A percentile compares a stretch with the other conserved stretches of the same genome.
Evolutionary conservation across 75 land plant species (phyloP).

Genomic region (Adiantum capillusveneris): DNA sequence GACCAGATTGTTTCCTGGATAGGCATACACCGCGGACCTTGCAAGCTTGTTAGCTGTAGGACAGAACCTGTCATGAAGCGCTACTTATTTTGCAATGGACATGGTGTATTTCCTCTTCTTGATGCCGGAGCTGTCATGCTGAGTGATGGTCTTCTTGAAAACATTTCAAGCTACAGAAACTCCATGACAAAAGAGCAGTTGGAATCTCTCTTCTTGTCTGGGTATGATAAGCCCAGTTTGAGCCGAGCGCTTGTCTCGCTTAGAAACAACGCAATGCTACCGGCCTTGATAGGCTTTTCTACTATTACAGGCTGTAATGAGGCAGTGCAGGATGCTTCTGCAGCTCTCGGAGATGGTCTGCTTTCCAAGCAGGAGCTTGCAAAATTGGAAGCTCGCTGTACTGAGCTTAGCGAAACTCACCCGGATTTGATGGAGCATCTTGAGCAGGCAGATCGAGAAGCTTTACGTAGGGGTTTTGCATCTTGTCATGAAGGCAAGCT

Average conservation of each 20-base stretch:
- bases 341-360: neutral
- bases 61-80: neutral
- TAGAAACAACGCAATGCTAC: neutral
- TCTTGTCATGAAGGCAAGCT: slow-evolving; percentile 11
- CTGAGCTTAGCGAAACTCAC: neutral
- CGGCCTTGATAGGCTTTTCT: neutral
- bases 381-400: neutral
- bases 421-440: neutral
- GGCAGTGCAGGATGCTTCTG: neutral
- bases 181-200: slow-evolving; percentile 1
- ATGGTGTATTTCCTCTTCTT: neutral
- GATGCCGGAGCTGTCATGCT: neutral
- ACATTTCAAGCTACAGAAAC: neutral
- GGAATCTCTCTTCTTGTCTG: neutral
- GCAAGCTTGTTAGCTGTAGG: slow-evolving; percentile 9
- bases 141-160: neutral
- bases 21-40: neutral
- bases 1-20: slow-evolving; percentile 9
- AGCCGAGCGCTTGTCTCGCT: neutral
- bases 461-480: slow-evolving; percentile 2
- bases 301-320: neutral
- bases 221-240: neutral
- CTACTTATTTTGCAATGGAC: neutral
- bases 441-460: slow-evolving; percentile 4
- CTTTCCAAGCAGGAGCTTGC: neutral